These are phyloP conservation scores for Jasminum sambac DNA, from an alignment of 257 asterid genomes.

Conservation along the genomic window DNA sequence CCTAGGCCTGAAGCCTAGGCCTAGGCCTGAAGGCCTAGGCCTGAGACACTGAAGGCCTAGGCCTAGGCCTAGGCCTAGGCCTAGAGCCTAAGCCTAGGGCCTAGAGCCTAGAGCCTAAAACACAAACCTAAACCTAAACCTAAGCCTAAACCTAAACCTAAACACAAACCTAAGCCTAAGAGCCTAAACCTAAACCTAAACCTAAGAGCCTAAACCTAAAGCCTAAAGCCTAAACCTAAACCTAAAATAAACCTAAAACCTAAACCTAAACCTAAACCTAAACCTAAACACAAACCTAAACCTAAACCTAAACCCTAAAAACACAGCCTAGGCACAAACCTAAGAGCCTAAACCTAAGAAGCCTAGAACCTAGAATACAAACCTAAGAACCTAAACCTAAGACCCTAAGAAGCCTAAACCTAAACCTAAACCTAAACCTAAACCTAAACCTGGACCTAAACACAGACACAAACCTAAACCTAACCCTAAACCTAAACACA, in stretches of 20 bases:
- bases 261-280: not conserved
- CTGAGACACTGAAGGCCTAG: not conserved
- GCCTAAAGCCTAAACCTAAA: not conserved
- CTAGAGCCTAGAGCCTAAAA: no score
- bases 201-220: no score
- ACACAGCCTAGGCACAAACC: slow-evolving; percentile 2
- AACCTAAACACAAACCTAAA: no score
- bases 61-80: slow-evolving; percentile 10
- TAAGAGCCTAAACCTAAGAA: not conserved
- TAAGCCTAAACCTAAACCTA: not conserved
- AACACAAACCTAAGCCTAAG: no score
- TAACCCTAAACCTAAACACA: not conserved
- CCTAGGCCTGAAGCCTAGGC: not conserved
- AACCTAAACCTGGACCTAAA: not conserved
- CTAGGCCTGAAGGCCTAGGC: slow-evolving; percentile 10
- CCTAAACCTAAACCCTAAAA: no score
- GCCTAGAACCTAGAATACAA: not conserved
- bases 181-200: not conserved
- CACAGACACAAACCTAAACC: not conserved
- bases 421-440: slow-evolving; percentile 1
- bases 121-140: not conserved
- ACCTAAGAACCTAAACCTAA: not conserved
- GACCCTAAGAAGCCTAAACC: no score
- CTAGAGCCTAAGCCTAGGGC: slow-evolving; percentile 1
- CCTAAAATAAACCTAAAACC: not conserved